Evolutionary conservation across 2,329 filamentous ascomycete genomes (phyloP), one percentile per base, ranked within the genome.

Genomic region (Claviceps paspali): DNA sequence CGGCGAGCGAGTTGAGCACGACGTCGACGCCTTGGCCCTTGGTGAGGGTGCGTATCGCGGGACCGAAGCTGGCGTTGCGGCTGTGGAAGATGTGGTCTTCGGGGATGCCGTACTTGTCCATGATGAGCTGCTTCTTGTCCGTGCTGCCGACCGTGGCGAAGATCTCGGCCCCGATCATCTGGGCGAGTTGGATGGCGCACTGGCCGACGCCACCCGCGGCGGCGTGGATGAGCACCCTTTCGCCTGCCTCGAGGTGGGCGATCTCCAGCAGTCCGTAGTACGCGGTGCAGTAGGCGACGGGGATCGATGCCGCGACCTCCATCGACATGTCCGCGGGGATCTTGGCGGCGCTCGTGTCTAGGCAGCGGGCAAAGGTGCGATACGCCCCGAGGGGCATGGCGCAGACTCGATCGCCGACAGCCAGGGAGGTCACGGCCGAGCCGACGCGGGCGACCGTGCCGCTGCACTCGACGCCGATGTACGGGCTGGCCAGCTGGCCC

Each of bases 381-480:
- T 57, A 58, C 1, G 54, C 54, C 4, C 57, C 54, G 2, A 51
- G 38, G 0, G 48, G 59, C 49, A 55, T 49, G 29, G 53, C 53
- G 10, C 85, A 84, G 10, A 93, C 77, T 45, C 82, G 76, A 60
- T 92, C 84, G 39, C 85, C 84, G 5, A 68, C 49, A 42, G 72
- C 61, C 40, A 88, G 68, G 18, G 57, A 61, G n/a, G 59, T 71
- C 2, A 82, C 76, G 4, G 61, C 63, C 2, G 68, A 56, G 6
- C 82, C 83, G 11, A 82, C 60, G 0, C 57, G 54, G 23, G 62
- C 55, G 5, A 64, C 46, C 0, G 50, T 50, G 4, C 60, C 60
- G 26, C 57, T 57, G 38, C 53, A 57, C 41, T 69, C 67, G 23
- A 60, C 53, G 7, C 61, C 59, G 3, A 55, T 44, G 19, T 54